These are phyloP conservation scores for Chytridium lagenaria DNA, from an alignment of 371 early-diverging fungal species.

Conservation along the genomic window DNA sequence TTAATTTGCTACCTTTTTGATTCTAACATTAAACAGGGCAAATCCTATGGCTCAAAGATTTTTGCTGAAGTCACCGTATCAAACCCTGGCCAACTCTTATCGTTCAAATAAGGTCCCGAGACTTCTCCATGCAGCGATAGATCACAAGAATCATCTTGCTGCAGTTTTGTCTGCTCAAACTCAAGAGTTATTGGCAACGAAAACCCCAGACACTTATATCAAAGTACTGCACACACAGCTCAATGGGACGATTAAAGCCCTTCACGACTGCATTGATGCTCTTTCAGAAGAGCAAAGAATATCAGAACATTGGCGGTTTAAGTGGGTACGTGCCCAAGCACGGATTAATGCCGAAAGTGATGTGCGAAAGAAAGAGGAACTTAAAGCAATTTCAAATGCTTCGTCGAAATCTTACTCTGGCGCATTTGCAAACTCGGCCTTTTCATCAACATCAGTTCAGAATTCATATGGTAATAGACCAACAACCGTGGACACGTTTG, in stretches of 20 bases:
- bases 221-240: slow-evolving; percentile 41
- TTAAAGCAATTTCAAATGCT: background rate
- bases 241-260: slow-evolving; percentile 33
- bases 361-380: slow-evolving; percentile 1
- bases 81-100: slow-evolving; percentile 25
- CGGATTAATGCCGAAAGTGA: slow-evolving; percentile 21
- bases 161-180: slow-evolving; percentile 40
- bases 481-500: too few species aligned
- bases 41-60: background rate
- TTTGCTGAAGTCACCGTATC: slow-evolving; percentile 22
- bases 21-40: background rate
- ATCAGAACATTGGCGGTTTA: slow-evolving; percentile 30
- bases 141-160: slow-evolving; percentile 32
- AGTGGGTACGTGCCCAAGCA: slow-evolving; percentile 19
- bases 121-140: slow-evolving; percentile 25
- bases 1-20: background rate
- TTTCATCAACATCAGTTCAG: too few species aligned
- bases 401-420: background rate
- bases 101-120: slow-evolving; percentile 24
- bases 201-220: slow-evolving; percentile 36
- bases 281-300: slow-evolving; percentile 43
- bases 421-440: background rate
- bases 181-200: slow-evolving; percentile 35
- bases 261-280: slow-evolving; percentile 45
- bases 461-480: too few species aligned